A percentile compares a stretch with the other conserved stretches of the same genome.
phyloP scores from a whole-genome alignment of 106 monocot species.

The Iris macrosiphon region DNA sequence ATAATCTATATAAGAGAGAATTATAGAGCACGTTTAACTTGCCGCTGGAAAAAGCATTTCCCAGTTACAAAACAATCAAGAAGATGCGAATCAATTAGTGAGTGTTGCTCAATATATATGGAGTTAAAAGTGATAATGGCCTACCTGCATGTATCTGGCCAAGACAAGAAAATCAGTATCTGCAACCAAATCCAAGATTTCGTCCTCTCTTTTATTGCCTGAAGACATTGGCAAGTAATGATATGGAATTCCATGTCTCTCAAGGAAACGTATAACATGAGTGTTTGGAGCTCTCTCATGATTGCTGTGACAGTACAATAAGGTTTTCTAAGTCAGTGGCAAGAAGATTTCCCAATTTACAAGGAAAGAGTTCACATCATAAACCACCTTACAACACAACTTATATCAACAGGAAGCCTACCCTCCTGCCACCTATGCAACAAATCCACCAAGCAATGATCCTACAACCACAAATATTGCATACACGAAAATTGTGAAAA shows the following conservation, averaged over 20 bases:
- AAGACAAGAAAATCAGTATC: conserved; percentile 91
- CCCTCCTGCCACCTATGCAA: conserved; percentile 92
- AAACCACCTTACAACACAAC: conserved; percentile 77
- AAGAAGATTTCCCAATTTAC: neutral
- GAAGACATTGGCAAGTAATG: conserved; percentile 61
- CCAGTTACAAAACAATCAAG: neutral
- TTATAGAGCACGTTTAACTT: too few species aligned
- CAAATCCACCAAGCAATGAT: conserved; percentile 87
- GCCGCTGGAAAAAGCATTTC: too few species aligned
- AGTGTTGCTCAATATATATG: too few species aligned
- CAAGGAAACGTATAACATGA: conserved; percentile 79
- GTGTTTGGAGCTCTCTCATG: conserved; percentile 70
- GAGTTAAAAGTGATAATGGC: neutral
- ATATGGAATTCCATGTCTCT: conserved; percentile 86
- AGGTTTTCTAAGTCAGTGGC: neutral
- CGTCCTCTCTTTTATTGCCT: conserved; percentile 73
- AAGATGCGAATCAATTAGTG: neutral
- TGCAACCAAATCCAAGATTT: conserved; percentile 66
- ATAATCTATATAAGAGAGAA: too few species aligned
- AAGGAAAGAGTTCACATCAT: neutral
- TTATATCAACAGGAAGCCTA: conserved; percentile 82
- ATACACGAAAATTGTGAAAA: neutral
- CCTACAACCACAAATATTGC: conserved; percentile 30
- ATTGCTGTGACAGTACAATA: conserved; percentile 47
- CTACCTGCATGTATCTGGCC: conserved; percentile 99